A percentile compares a stretch with the other conserved stretches of the same genome.
phyloP scores from a whole-genome alignment of 306 rosid genomes.

The Acmispon strigosus region DNA sequence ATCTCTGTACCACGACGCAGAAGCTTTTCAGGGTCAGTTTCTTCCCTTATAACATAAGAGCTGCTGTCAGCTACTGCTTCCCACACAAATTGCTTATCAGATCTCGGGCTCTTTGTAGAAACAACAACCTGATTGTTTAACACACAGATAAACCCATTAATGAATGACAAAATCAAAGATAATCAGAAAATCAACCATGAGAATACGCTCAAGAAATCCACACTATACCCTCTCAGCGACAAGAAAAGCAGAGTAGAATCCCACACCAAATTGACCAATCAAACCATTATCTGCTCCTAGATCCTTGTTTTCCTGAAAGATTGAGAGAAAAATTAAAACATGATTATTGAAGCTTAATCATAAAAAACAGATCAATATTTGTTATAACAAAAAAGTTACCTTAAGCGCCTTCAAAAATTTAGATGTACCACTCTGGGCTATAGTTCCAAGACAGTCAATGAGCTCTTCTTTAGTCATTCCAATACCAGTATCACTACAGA shows the following conservation, averaged over 20 bases:
- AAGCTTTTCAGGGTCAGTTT: constrained; percentile 79
- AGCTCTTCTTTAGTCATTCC: constrained; percentile 94
- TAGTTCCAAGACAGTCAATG: constrained; percentile 96
- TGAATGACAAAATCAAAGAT: constrained; percentile 17
- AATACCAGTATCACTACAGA: constrained; percentile 81
- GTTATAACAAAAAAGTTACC: constrained; percentile 39
- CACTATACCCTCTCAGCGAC: constrained; percentile 83
- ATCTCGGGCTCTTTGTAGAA: constrained; percentile 90
- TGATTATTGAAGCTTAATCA: background rate
- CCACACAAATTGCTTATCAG: constrained; percentile 90
- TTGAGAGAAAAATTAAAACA: background rate
- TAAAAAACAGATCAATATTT: background rate
- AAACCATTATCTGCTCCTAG: constrained; percentile 80
- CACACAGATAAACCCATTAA: constrained; percentile 15
- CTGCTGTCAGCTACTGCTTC: constrained; percentile 87
- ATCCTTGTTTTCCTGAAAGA: constrained; percentile 77
- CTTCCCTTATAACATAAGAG: constrained; percentile 84
- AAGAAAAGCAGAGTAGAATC: constrained; percentile 95
- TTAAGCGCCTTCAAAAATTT: constrained; percentile 86
- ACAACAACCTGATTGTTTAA: constrained; percentile 64
- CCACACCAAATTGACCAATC: constrained; percentile 98
- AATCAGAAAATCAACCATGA: background rate
- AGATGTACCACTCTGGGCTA: constrained; percentile 99
- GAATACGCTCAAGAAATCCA: constrained; percentile 1
- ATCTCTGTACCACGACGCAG: constrained; percentile 86